Evolutionary conservation across 495 filamentous ascomycete species (phyloP), one percentile per base, ranked within the genome.

Genomic region (Trichoderma virens): DNA sequence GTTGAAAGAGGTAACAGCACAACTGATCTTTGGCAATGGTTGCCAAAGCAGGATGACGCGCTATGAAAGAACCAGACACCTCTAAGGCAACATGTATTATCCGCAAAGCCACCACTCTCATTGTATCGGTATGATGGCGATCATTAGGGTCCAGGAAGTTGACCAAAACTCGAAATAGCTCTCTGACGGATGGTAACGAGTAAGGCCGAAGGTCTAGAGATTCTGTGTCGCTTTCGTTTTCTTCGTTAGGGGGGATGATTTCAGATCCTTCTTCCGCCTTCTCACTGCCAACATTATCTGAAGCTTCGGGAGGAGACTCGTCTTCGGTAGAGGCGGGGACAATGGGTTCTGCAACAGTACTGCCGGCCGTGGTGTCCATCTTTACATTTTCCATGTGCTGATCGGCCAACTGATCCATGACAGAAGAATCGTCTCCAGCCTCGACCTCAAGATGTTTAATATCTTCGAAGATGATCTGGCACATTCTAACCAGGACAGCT

Each of bases 51-150:
- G 93, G 92, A 72, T 99, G 95, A 65, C 90, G 90, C 59, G 92
- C 91, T 70, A 99, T 98, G 0, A 93, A 96, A 1, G 94, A 93
- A 0, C 94, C 94, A 27, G 94, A 93, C 65, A 98, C 93, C 72
- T 99, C 94, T 43, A 99, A 82, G 13, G 94, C 93, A 38, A 99
- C 94, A 79, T 98, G 94, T 65, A 98, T 96, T 65, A 99, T 97
- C 35, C 95, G 84, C 62, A 99, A 78, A 6, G 95, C 94, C 92
- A 98, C 98, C 27, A 98, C 91, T 67, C 93, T 84, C 88, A 97
- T 96, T 9, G 91, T 87, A 71, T 99, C 94, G 16, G 90, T 92
- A 74, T 96, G 90, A 67, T 92, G 89, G 45, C 85, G 85, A 69
- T 97, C 93, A 68, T 98, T 90, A 1, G 94, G 94, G 69, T 98